Conservation (phyloP, 495 filamentous ascomycete genomes). For the Patellaria atrata region DNA sequence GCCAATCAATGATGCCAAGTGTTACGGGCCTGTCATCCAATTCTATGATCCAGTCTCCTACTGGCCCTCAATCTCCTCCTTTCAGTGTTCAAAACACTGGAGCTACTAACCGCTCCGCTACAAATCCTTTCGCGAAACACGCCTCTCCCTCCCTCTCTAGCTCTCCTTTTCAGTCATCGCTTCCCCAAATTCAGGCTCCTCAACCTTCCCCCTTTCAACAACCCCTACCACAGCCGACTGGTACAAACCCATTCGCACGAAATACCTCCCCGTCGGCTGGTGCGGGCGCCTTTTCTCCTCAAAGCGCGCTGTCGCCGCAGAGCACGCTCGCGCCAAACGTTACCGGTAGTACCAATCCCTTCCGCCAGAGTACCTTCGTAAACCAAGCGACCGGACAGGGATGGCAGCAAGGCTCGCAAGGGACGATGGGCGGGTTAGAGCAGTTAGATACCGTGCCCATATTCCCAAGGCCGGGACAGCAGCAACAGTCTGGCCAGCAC, state of each 20-base stretch:
- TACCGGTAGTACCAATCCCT: slow-evolving; percentile 89
- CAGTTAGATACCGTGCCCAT: slow-evolving; percentile 66
- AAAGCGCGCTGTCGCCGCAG: slow-evolving; percentile 13
- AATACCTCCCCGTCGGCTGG: slow-evolving; percentile 20
- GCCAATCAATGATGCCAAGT: slow-evolving; percentile 21
- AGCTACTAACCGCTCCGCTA: slow-evolving; percentile 16
- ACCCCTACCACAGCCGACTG: slow-evolving; percentile 45
- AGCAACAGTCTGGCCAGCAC: slow-evolving; percentile 1
- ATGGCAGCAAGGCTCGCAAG: slow-evolving; percentile 56
- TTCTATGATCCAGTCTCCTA: slow-evolving; percentile 13
- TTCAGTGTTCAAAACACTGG: too few species aligned
- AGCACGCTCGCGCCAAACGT: slow-evolving; percentile 41
- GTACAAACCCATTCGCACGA: slow-evolving; percentile 59
- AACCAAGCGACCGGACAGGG: slow-evolving; percentile 75
- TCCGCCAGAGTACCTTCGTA: slow-evolving; percentile 75
- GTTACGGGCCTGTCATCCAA: slow-evolving; percentile 7
- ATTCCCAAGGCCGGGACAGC: slow-evolving; percentile 64
- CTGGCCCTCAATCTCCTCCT: too few species aligned
- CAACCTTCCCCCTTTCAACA: slow-evolving; percentile 16
- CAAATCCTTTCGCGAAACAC: slow-evolving; percentile 21
- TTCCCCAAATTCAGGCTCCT: slow-evolving; percentile 7
- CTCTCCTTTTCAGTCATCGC: too few species aligned
- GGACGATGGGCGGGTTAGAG: slow-evolving; percentile 60
- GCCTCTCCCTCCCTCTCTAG: slow-evolving; percentile 4
- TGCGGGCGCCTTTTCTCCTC: background rate